Percentiles rank a stretch among this genome's conserved stretches.
phyloP scores from a whole-genome alignment of 176 grass and related monocot genomes.

The Cenchrus purpureus region DNA sequence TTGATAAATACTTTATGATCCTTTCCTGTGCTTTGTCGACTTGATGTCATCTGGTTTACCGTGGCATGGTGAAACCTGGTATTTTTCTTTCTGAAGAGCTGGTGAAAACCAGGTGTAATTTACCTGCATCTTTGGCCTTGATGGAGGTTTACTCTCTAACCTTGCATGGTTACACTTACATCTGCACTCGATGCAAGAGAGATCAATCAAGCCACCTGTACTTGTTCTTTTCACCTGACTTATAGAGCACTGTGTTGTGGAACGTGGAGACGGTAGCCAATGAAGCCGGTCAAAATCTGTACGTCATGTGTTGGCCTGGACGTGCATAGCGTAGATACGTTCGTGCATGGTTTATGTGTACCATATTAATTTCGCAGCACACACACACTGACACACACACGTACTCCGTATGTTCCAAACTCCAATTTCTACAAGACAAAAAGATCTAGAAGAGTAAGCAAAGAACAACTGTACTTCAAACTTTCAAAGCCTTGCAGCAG shows the following conservation, averaged over 20 bases:
- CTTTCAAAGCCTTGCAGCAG: not conserved
- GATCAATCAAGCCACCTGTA: not conserved
- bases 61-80: not conserved
- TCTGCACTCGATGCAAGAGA: not conserved
- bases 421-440: not conserved
- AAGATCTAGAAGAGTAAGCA: not conserved
- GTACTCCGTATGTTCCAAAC: not conserved
- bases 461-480: not conserved
- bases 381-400: too few relatives aligned
- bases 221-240: not conserved
- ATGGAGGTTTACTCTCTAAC: too few relatives aligned
- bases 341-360: not conserved
- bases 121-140: too few relatives aligned
- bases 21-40: not conserved
- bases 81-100: too few relatives aligned
- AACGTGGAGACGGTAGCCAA: not conserved
- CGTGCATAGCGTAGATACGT: not conserved
- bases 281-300: not conserved
- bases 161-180: not conserved
- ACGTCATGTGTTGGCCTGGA: not conserved
- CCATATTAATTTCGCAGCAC: not conserved
- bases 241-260: not conserved
- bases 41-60: not conserved
- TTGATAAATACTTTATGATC: not conserved
- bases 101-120: too few relatives aligned